These are phyloP conservation scores for Pythium dissimile DNA, from an alignment of 352 stramenopile genomes.

Conservation along the genomic window DNA sequence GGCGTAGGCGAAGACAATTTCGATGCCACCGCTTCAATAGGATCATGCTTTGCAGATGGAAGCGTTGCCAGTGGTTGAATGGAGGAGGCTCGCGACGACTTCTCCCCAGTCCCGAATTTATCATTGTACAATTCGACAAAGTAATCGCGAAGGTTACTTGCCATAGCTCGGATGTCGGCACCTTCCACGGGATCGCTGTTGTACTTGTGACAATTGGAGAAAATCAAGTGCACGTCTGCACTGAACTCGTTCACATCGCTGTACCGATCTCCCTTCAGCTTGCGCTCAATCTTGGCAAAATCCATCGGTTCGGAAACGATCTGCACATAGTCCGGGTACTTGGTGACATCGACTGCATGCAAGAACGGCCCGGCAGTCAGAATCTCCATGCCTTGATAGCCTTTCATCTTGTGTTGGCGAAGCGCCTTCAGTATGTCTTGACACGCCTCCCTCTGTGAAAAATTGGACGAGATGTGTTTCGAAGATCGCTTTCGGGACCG, in stretches of 20 bases:
- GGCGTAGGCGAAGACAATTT: neutral
- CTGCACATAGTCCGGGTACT: constrained; percentile 80
- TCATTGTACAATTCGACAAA: constrained; percentile 76
- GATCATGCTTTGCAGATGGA: constrained; percentile 20
- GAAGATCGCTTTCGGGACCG: constrained; percentile 33
- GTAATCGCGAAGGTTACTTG: constrained; percentile 72
- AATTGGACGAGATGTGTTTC: constrained; percentile 32
- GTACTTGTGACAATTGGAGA: constrained; percentile 89
- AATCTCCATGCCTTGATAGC: constrained; percentile 78
- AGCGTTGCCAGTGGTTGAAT: neutral
- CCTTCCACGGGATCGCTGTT: constrained; percentile 85
- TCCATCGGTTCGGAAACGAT: constrained; percentile 85
- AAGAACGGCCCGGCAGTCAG: constrained; percentile 76
- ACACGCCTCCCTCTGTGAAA: constrained; percentile 65
- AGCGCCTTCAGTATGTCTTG: constrained; percentile 68
- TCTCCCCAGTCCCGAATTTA: constrained; percentile 33
- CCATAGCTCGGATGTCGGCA: constrained; percentile 85
- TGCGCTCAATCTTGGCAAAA: constrained; percentile 85
- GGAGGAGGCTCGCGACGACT: neutral
- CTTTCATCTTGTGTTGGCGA: constrained; percentile 83
- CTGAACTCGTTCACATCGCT: constrained; percentile 74
- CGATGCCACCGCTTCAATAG: neutral
- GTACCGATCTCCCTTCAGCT: constrained; percentile 83
- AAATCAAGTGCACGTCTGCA: constrained; percentile 84
- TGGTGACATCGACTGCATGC: constrained; percentile 81